These are phyloP conservation scores for Tolypocladium album DNA, from an alignment of 2,329 filamentous ascomycete genomes.

Conservation along the genomic window DNA sequence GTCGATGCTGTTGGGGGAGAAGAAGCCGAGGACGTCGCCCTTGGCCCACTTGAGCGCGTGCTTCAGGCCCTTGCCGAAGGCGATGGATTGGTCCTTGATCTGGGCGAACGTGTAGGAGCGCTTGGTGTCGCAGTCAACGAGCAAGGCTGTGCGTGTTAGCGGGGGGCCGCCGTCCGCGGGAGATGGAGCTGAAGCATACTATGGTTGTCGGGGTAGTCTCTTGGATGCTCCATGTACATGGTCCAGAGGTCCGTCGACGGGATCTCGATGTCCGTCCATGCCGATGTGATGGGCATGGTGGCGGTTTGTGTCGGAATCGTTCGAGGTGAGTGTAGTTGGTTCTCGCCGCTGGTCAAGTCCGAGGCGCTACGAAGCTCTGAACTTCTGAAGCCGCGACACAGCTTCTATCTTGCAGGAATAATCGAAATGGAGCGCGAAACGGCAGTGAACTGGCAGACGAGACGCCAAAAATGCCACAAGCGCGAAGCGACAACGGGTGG, in stretches of 20 bases:
- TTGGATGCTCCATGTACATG: conserved; percentile 60
- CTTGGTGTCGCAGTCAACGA: conserved; percentile 62
- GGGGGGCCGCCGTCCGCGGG: not conserved
- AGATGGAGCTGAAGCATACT: conserved; percentile 32
- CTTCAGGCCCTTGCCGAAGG: conserved; percentile 74
- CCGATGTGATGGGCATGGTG: conserved; percentile 60
- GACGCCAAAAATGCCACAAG: not conserved
- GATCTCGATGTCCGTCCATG: conserved; percentile 54
- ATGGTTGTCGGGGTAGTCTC: conserved; percentile 64
- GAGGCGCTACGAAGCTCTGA: not conserved
- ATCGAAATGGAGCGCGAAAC: not conserved
- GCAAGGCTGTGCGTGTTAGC: conserved; percentile 49
- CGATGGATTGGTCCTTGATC: conserved; percentile 51
- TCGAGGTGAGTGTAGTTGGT: no score
- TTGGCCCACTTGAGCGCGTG: conserved; percentile 68
- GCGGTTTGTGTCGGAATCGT: not conserved
- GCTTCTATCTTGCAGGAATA: not conserved
- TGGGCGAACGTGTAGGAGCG: conserved; percentile 60
- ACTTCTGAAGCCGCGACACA: not conserved
- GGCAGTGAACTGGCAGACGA: not conserved
- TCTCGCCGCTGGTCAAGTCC: no score
- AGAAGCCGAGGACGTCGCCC: conserved; percentile 74
- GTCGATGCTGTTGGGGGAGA: conserved; percentile 79
- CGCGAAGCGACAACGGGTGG: not conserved
- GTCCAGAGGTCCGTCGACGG: conserved; percentile 70